Evolutionary conservation across 2,329 filamentous ascomycete genomes (phyloP), one percentile per base, ranked within the genome.

Genomic region (Epichloe brachyelytri): DNA sequence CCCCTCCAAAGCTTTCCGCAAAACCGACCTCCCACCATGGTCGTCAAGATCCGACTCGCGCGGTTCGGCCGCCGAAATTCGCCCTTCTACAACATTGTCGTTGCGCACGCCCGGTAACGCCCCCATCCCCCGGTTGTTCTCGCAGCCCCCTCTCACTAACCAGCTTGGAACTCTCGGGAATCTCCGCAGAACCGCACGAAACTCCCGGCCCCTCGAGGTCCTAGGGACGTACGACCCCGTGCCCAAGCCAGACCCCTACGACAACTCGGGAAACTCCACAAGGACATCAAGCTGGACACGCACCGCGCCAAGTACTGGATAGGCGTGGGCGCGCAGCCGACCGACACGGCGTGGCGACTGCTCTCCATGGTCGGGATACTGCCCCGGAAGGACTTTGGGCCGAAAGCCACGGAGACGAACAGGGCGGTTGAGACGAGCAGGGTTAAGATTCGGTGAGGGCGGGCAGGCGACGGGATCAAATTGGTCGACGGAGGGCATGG

Each of bases 71-170:
- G 85, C 68, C 82, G 79, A 57, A 90, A 95, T 66, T 68, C 80
- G n/a, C 91, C 93, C 2, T 85, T 96, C 61, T 98, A 95, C 78
- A 98, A 98, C 73, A 96, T 98, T 57, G 88, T 97, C 58, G 87
- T 98, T 57, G 80, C 89, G 15, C 91, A 97, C 63, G 90, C 90
- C 45, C 83, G 90, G 87, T 94, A 78, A 8, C 34, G 48, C 15
- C 3, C 5, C 8, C 36, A n/a, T n/a, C 40, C 19, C 36, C n/a
- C 20, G 20, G 22, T 26, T 26, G 7, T 26, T 26, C 26, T 26
- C 26, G 26, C 26, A 26, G 7, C 20, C 20, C 20, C 20, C 7
- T 30, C 26, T 30, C 7, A 30, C 26, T 30, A 30, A 30, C 26
- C 7, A 3, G 26, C 26, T 30, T 3, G 26, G 26, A 26, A 26